Percentiles rank a stretch among this genome's conserved stretches.
These are phyloP conservation scores for Aspergillus latus DNA, from an alignment of 2,329 filamentous ascomycete genomes.

Conservation along the genomic window DNA sequence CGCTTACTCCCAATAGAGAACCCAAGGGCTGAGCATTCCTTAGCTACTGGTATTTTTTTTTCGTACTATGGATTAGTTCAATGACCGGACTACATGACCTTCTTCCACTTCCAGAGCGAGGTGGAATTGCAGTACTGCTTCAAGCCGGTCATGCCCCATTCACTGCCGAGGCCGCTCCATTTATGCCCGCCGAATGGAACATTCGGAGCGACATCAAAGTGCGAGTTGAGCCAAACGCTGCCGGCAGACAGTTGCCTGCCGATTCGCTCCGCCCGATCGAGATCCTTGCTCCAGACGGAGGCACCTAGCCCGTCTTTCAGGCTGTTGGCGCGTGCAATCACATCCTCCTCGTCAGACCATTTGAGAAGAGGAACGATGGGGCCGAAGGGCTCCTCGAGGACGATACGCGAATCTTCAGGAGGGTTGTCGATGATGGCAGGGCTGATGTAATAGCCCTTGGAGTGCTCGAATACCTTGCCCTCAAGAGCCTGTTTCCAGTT, in stretches of 20 bases:
- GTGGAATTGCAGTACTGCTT: not conserved
- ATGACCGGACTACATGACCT: no score
- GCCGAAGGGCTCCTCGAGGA: constrained; percentile 61
- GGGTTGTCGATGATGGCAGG: constrained; percentile 61
- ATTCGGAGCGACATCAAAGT: not conserved
- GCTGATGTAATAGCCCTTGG: constrained; percentile 53
- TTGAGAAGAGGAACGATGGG: constrained; percentile 64
- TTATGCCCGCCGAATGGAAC: constrained; percentile 50
- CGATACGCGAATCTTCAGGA: constrained; percentile 55
- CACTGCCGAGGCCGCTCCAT: constrained; percentile 51
- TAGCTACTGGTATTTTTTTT: no score
- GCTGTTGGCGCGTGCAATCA: constrained; percentile 56
- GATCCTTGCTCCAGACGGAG: constrained; percentile 50
- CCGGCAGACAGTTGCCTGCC: not conserved
- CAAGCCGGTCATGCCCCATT: constrained; percentile 24
- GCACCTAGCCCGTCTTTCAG: constrained; percentile 55
- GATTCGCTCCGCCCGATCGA: not conserved
- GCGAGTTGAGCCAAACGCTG: not conserved
- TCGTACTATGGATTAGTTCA: no score
- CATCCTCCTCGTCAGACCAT: constrained; percentile 62
- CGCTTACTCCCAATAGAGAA: no score
- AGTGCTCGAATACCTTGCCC: no score
- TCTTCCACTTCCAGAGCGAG: no score
- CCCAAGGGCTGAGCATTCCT: no score
- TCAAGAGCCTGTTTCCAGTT: no score